Evolutionary conservation across 495 filamentous ascomycete species (phyloP).

Genomic region (Talaromyces trachyspermus): DNA sequence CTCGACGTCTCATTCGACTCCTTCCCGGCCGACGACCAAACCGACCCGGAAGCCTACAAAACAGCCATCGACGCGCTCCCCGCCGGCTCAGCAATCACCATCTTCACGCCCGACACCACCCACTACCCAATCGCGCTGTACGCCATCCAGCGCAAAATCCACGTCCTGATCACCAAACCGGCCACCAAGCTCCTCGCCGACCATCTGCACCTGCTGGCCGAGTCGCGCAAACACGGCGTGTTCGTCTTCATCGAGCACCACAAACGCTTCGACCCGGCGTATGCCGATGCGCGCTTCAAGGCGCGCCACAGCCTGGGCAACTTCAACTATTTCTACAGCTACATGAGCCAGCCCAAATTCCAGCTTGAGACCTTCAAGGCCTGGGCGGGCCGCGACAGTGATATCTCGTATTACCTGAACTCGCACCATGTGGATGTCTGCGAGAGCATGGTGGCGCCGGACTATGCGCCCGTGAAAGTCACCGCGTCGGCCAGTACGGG

Average conservation of each 20-base stretch:
- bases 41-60: slow-evolving; percentile 81
- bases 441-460: slow-evolving; percentile 82
- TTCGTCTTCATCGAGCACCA: slow-evolving; percentile 96
- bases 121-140: slow-evolving; percentile 94
- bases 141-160: slow-evolving; percentile 76
- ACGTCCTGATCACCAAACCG: slow-evolving; percentile 94
- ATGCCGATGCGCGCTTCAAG: slow-evolving; percentile 71
- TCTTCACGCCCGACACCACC: slow-evolving; percentile 92
- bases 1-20: slow-evolving; percentile 78
- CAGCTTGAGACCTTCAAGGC: slow-evolving; percentile 95
- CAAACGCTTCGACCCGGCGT: slow-evolving; percentile 90
- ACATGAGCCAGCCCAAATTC: slow-evolving; percentile 91
- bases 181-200: slow-evolving; percentile 75
- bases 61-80: slow-evolving; percentile 77
- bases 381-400: slow-evolving; percentile 85
- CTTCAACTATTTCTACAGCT: slow-evolving; percentile 97
- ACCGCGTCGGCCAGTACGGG: slow-evolving; percentile 70
- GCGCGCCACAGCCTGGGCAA: slow-evolving; percentile 71
- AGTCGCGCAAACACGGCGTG: slow-evolving; percentile 65
- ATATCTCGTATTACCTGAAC: slow-evolving; percentile 94
- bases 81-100: slow-evolving; percentile 83
- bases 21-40: slow-evolving; percentile 62
- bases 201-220: slow-evolving; percentile 67
- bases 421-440: slow-evolving; percentile 87
- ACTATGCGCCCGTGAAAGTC: slow-evolving; percentile 70